These are phyloP conservation scores for Fraxinus greggii DNA, from an alignment of 305 asterid genomes.

Conservation along the genomic window DNA sequence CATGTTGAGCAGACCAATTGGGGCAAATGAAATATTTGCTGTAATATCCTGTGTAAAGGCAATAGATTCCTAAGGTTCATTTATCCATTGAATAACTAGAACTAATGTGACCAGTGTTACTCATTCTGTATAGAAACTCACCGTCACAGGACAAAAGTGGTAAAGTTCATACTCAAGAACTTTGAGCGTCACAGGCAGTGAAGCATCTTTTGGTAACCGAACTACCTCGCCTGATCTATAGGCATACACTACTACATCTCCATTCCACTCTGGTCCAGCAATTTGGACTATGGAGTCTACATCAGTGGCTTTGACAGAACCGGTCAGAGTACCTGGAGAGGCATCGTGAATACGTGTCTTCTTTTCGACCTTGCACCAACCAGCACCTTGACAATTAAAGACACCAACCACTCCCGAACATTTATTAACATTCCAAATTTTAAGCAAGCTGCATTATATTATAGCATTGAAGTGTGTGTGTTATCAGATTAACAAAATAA, in stretches of 20 bases:
- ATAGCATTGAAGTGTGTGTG: neutral
- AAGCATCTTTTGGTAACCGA: constrained; percentile 44
- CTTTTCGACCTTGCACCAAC: constrained; percentile 50
- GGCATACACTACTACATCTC: constrained; percentile 40
- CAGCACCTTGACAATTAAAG: constrained; percentile 61
- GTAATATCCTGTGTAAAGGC: constrained; percentile 30
- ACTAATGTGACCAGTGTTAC: neutral
- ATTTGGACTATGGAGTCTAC: constrained; percentile 39
- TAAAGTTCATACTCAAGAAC: constrained; percentile 49
- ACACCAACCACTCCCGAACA: constrained; percentile 51
- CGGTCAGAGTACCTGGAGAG: constrained; percentile 45
- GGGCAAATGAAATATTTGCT: constrained; percentile 34
- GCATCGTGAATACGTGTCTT: constrained; percentile 46
- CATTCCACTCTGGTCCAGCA: constrained; percentile 42
- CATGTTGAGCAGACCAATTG: constrained; percentile 49
- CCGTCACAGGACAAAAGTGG: constrained; percentile 51
- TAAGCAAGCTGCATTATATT: constrained; percentile 43
- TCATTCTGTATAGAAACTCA: constrained; percentile 10
- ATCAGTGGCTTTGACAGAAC: constrained; percentile 39
- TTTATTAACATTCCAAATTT: constrained; percentile 51
- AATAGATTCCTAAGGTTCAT: neutral
- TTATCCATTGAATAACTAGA: constrained; percentile 1
- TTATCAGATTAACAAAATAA: neutral
- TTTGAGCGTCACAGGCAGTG: constrained; percentile 42
- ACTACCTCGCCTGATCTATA: constrained; percentile 42